Base-by-base conservation (phyloP, 2,329 filamentous ascomycete genomes). In the Chaetothyriales sp. region DNA sequence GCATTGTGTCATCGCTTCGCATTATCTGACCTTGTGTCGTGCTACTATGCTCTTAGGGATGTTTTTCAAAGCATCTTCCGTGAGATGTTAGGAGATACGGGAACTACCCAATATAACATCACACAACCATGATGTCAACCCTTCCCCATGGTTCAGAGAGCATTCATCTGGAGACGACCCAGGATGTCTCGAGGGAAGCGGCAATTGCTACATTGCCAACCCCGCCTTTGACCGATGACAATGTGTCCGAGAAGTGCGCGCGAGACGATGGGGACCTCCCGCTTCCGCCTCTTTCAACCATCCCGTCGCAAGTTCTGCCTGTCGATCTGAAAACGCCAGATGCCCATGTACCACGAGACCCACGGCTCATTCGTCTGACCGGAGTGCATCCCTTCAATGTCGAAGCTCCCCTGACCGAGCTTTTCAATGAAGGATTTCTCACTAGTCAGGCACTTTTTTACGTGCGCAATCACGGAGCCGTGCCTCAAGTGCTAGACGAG, bases 371-470 rank as follows among this genome's bases (percentile, higher is more conserved):
- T 57, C 78, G 89, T 48, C 72, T 95, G 12, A 95, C 89, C 9
- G 89, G 89, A 20, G 77, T 86, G 5, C 89, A 95, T 65, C 89
- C 89, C 1, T 94, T 93, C 72, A 95, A 95, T 60, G 83, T 85
- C 47, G 89, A 95, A 67, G 77, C 89, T 8, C 88, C 89, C 0
- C 69, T 95, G 7, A 85, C 79, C 50, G 79, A 80, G 15, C 71
- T 95, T 1, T 95, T 81, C 66, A 76, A 90, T 52, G 73, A 80
- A 62, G 68, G 89, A 0, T 95, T 95, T 63, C 70, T 95, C 39
- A 95, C 88, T 0, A 86, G 82, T 42, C 84, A 87, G 10, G 84
- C 94, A 59, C 72, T 95, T 1, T 92, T 94, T 68, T 95, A 93
- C 65, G 89, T 95, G 7, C 75, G 89, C 36, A 95, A 95, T 61